Base-by-base conservation (phyloP, 176 grass and related monocot genomes). In the Triticum timopheevii region DNA sequence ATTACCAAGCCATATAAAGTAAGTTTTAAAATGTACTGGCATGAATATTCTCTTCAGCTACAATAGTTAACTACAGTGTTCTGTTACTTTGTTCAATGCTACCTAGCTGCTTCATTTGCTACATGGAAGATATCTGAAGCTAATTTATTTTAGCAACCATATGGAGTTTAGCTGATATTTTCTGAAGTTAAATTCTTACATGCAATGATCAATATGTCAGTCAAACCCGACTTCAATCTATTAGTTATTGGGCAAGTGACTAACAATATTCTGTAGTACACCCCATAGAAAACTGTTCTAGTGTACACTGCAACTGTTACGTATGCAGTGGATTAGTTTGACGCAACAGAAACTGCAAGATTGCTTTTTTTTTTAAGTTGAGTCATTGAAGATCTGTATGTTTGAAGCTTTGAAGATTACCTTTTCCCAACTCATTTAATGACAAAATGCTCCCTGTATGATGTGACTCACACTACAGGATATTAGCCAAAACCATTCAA, bases 1-100 rank as follows among this genome's bases (percentile, higher is more conserved):
- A 71, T 80, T 94, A 72, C 90, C 92, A 65, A 77, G 90, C 76
- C 90, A 97, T 81, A 90, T 94, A 92, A 94, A 92, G 94, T 97
- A 68, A 85, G 73, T 36, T 85, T 77, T 82, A 16, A 16, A 25
- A 45, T 76, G 44, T 76, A 31, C 45, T 52, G 73, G 15, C 44
- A 52, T 76, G 49, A 76, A 50, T 52, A 52, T 4, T 75, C 42
- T 28, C 82, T 75, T 76, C 20, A 65, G 65, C 23, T 65, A 82
- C 17, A 80, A 81, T 63, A 39, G 33, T 56, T 76, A 76, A 28
- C 7, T 50, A 56, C 23, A 27, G 3, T 30, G 58, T 20, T 74
- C 9, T 25, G 28, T 66, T 40, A 28, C 52, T 83, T 73, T 62
- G 42, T 72, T 83, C 22, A 24, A 8, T 71, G 50, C 34, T 67